Base-by-base conservation (phyloP, 139 green algal species). In the Microglena sp. region DNA sequence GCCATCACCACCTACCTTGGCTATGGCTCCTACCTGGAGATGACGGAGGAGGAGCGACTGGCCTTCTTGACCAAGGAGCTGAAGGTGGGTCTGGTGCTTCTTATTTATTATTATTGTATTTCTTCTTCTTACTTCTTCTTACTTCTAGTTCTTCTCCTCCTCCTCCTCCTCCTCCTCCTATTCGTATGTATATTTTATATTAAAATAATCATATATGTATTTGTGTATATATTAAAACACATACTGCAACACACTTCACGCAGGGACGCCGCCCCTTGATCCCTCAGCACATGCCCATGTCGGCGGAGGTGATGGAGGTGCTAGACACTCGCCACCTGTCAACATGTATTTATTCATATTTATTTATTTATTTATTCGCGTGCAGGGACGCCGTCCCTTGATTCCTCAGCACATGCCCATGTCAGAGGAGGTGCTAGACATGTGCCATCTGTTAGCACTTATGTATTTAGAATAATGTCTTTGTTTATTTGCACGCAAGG, bases 1-100 rank as follows among this genome's bases (percentile, higher is more conserved):
- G 82, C 84, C 35, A 86, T 98, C 69, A 97, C 91, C 67, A 81
- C 43, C 64, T 86, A 93, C 77, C 76, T 98, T 60, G 90, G 78
- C 4, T 43, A 67, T 82, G 66, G 91, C 28, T 67, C 66, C 4
- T 98, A 96, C 75, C 67, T 77, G 45, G 70, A 87, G 70, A 97
- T 92, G 93, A 64, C 81, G 27, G 93, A 99, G 83, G 86, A 92
- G 11, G 67, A 87, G 73, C 77, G 85, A 40, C 74, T 93, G 26
- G 74, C 80, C 26, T 98, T 82, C 34, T 70, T 98, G 29, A 68
- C 83, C 0, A 69, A 75, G 30, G 92, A 97, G 77, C 78, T 93
- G 44, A 55, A 85, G 64, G 74, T 76, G 34, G 3, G 55, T 8
- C 24, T 24, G 27, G n/a, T n/a, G n/a, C n/a, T n/a, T n/a, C n/a